Evolutionary conservation across 2,329 filamentous ascomycete genomes (phyloP), one percentile per base, ranked within the genome.

Genomic region (Dothistroma septosporum): DNA sequence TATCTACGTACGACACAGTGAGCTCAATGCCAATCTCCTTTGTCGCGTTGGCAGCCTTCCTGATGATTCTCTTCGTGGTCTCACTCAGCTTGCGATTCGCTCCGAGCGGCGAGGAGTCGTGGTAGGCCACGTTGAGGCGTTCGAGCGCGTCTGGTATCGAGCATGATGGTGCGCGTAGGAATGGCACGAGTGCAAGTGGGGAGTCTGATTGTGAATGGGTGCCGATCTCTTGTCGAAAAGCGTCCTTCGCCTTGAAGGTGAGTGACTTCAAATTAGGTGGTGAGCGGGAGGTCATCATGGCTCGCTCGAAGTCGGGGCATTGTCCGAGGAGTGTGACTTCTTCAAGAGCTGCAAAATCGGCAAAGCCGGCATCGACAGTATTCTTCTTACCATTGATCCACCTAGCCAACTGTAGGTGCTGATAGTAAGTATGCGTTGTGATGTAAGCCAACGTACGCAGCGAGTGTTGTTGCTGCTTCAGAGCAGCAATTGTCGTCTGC

Each of bases 251-350:
- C 22, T 60, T 53, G 57, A 50, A 64, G 1, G 53, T 52, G 8
- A 68, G 54, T 8, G 16, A 32, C 35, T 60, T 53, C 19, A 68
- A 58, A 14, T 52, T 64, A 6, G 65, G 65, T 22, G 66, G 66
- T 10, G 65, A 48, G 16, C 52, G 55, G 14, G 61, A 61, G 4
- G 65, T 62, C 55, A 68, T 56, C 24, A 69, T 37, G 11, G 67
- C 66, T 41, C 64, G 56, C 48, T 68, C 66, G 50, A 68, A 68
- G 48, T 64, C 61, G 5, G 54, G 44, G 53, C 64, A 68, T 19
- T 57, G 48, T 11, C 66, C 64, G 32, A 57, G 44, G 16, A 68
- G 52, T 6, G 59, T 61, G 21, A 68, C 59, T 3, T 53, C 21
- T 37, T 64, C 55, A 16, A 68, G 58, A 21, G 44, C n/a, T 28